Conservation (phyloP, 2,329 filamentous ascomycete genomes). For the Pseudogymnoascus sp. region DNA sequence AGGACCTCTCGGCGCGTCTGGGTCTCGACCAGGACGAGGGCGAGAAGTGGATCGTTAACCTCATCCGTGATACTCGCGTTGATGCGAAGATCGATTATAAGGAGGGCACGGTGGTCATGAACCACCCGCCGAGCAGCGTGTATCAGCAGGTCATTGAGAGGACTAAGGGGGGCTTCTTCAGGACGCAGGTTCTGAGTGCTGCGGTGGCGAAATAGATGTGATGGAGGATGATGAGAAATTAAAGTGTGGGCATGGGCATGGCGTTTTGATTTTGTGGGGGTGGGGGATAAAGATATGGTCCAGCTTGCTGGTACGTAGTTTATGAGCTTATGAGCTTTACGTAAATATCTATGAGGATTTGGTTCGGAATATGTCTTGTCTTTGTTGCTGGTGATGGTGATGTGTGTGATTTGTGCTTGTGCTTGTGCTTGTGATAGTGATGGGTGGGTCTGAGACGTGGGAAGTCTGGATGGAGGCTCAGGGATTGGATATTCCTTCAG, state of each 20-base stretch:
- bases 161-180: constrained; percentile 97
- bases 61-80: constrained; percentile 93
- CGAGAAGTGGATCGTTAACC: constrained; percentile 99
- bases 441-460: not conserved
- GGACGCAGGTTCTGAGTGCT: constrained; percentile 79
- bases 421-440: not conserved
- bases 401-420: not conserved
- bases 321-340: constrained; percentile 9
- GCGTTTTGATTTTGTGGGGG: not conserved
- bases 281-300: constrained; percentile 9
- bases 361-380: not conserved
- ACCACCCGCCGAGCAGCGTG: constrained; percentile 95
- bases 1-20: constrained; percentile 85
- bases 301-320: constrained; percentile 9
- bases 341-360: constrained; percentile 8
- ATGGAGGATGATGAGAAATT: not conserved
- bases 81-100: constrained; percentile 99
- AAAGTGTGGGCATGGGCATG: constrained; percentile 5
- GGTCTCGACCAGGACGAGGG: constrained; percentile 89
- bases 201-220: constrained; percentile 29
- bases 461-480: not conserved
- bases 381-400: not conserved
- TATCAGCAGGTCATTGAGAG: constrained; percentile 99
- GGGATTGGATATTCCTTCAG: not conserved
- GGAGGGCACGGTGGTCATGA: constrained; percentile 98